These are phyloP conservation scores for Garcileccinum viscosum DNA, from an alignment of 1,284 basidiomycete species.

Conservation along the genomic window DNA sequence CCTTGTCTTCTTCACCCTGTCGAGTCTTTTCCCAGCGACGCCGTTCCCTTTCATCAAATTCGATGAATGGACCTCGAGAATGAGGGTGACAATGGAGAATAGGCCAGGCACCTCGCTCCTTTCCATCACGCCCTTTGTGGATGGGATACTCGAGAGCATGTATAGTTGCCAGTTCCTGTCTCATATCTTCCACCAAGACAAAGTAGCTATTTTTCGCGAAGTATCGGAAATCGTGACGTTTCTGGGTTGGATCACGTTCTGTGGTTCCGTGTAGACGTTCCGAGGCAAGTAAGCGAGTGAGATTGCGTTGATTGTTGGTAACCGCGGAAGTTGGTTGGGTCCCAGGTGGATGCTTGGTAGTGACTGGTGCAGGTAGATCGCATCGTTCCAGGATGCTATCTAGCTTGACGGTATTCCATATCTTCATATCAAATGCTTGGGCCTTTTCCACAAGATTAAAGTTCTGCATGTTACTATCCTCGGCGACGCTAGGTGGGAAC, in stretches of 20 bases:
- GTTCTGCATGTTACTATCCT: constrained; percentile 36
- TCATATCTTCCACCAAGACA: constrained; percentile 90
- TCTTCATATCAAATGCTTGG: constrained; percentile 80
- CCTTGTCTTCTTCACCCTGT: constrained; percentile 55
- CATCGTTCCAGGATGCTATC: constrained; percentile 76
- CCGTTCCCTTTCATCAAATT: constrained; percentile 76
- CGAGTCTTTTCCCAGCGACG: constrained; percentile 66
- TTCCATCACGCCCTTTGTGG: constrained; percentile 55
- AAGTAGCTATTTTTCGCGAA: constrained; percentile 83
- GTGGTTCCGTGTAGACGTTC: constrained; percentile 86
- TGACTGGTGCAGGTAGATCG: constrained; percentile 44
- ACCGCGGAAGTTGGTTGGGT: constrained; percentile 34
- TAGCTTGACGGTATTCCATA: constrained; percentile 83
- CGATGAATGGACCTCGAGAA: constrained; percentile 73
- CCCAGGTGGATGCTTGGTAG: constrained; percentile 29
- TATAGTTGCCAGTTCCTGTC: constrained; percentile 77
- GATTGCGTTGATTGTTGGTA: constrained; percentile 44
- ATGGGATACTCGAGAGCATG: constrained; percentile 69
- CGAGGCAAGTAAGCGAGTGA: constrained; percentile 79
- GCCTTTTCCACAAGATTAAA: constrained; percentile 81
- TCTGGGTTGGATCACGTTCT: constrained; percentile 91
- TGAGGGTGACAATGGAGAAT: constrained; percentile 74
- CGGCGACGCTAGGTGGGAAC: constrained; percentile 24
- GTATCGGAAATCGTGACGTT: constrained; percentile 88
- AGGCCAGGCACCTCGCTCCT: constrained; percentile 67